phyloP scores from a whole-genome alignment of 345 rosid genomes.

The Gossypium australe region DNA sequence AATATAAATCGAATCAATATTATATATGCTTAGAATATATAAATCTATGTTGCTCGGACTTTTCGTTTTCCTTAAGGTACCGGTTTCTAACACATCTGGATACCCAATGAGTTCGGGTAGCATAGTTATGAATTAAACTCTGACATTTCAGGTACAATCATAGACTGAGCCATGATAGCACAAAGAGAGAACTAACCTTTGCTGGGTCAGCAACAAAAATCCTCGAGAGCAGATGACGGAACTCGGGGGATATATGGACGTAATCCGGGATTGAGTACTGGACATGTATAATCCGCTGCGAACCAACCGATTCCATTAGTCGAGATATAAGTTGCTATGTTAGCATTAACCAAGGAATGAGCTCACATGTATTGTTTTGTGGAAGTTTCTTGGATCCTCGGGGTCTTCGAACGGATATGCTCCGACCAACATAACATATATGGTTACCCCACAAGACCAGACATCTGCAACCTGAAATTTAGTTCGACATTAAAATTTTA shows the following conservation, averaged over 20 bases:
- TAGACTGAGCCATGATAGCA: neutral
- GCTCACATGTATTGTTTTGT: constrained; percentile 75
- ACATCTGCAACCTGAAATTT: constrained; percentile 76
- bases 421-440: constrained; percentile 96
- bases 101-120: neutral
- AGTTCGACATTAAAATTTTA: neutral
- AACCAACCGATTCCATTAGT: constrained; percentile 10
- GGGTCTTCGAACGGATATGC: constrained; percentile 99
- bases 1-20: constrained; percentile 11
- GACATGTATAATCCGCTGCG: constrained; percentile 88
- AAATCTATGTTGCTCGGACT: neutral
- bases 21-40: neutral
- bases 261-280: constrained; percentile 92
- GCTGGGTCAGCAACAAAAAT: constrained; percentile 93
- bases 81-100: no score
- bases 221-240: constrained; percentile 82
- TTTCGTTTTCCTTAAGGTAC: neutral
- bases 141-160: neutral
- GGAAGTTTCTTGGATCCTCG: constrained; percentile 91
- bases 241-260: constrained; percentile 88
- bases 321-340: neutral
- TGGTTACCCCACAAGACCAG: constrained; percentile 99
- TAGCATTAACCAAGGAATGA: neutral
- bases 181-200: constrained; percentile 41
- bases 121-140: neutral